These are phyloP conservation scores for Steccherinum ochraceum DNA, from an alignment of 768 basidiomycete species.

Conservation along the genomic window DNA sequence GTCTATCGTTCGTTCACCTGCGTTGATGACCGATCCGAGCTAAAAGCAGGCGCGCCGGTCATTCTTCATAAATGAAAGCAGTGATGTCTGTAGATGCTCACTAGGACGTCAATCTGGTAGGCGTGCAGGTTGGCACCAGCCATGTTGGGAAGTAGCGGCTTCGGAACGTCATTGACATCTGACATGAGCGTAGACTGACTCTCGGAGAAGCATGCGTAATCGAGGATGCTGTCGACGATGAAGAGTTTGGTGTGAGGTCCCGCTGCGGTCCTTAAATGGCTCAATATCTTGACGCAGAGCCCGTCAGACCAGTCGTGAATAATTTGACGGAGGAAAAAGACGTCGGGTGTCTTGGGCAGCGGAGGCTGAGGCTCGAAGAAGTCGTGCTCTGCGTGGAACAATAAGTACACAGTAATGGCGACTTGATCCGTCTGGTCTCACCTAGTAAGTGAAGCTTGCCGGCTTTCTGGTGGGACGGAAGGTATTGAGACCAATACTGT, in stretches of 20 bases:
- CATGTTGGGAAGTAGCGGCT: too few relatives aligned
- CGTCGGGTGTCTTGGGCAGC: slow-evolving; percentile 14
- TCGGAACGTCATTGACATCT: too few relatives aligned
- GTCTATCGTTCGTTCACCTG: background rate
- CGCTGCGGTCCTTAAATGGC: slow-evolving; percentile 22
- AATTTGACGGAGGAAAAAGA: slow-evolving; percentile 25
- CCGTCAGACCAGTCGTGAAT: slow-evolving; percentile 28
- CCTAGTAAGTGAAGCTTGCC: slow-evolving; percentile 4
- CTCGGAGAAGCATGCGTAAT: slow-evolving; percentile 16
- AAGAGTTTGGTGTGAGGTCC: slow-evolving; percentile 32
- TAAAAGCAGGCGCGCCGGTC: background rate
- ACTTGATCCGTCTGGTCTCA: background rate
- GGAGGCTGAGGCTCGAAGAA: background rate
- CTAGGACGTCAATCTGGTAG: too few relatives aligned
- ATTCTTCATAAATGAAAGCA: too few relatives aligned
- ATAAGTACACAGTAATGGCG: background rate
- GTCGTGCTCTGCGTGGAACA: slow-evolving; percentile 11
- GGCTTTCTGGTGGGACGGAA: slow-evolving; percentile 1
- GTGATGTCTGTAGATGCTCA: too few relatives aligned
- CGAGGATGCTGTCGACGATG: slow-evolving; percentile 31
- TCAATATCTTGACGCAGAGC: slow-evolving; percentile 17
- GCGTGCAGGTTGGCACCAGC: too few relatives aligned
- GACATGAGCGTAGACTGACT: slow-evolving; percentile 8
- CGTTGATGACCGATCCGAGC: background rate
- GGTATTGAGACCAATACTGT: slow-evolving; percentile 3